Evolutionary conservation across 140 eudicot species (phyloP), one percentile per base, ranked within the genome.

Genomic region (Flaveria floridana): DNA sequence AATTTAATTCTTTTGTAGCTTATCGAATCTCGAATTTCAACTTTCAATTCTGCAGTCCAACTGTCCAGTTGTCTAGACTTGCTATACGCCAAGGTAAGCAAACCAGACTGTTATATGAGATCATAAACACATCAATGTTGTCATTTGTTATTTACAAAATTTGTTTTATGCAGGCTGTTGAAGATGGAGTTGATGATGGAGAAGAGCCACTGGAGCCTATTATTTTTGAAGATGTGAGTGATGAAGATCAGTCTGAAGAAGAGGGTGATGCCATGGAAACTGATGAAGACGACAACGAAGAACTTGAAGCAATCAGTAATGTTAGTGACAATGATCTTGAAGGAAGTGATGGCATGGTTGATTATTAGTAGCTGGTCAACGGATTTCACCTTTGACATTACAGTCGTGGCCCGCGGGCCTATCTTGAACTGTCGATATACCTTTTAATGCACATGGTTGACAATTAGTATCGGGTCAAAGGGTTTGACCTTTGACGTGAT

Each of bases 11-110:
- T 21, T 77, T 14, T 75, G 79, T 85, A 92, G 98, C 84, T 89
- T 23, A 85, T 89, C 11, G 98, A 93, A 71, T 84, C 98, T 65
- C 85, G 98, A 64, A 82, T 86, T 57, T 82, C 95, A 7, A 89
- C 84, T 68, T 88, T 87, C 78, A 61, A 74, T 47, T 75, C 87
- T 2, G 81, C 87, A 16, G 72, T 81, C 55, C 85, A 87, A 76
- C 77, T 92, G 13, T 84, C 92, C n/a, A 87, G 89, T 66, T 73
- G 81, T 75, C 80, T 92, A 79, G 96, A 89, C 84, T 78, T 89
- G 85, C 82, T 89, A 71, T 86, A 77, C 68, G 75, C 91, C n/a
- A 92, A 87, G 95, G 98, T 92, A 81, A 81, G 92, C 72, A 15
- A 15, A 47, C 10, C 66, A 12, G 9, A 12, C 76, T 15, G 28